Base-by-base conservation (phyloP, 2,329 filamentous ascomycete species). In the Xylariaceae sp. region DNA sequence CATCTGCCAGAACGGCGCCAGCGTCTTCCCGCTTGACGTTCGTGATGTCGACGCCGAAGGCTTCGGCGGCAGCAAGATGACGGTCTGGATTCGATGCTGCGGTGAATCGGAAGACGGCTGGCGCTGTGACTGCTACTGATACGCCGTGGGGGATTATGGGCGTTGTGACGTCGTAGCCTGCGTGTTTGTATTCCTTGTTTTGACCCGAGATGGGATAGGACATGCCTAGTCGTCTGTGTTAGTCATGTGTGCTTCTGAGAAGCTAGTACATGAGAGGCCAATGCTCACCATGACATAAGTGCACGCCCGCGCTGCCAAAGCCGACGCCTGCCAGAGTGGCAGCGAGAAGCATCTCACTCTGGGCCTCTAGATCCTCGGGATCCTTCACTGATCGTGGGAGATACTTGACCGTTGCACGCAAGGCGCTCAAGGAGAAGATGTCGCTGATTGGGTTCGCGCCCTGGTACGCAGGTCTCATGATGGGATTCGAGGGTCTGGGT, bases 391-490 rank as follows among this genome's bases (percentile, higher is more conserved):
- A 88, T 50, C 93, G 84, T 0, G 93, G 94, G 0, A 99, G 84
- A 66, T 97, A 99, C 73, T 96, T 92, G 59, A 97, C 84, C 0
- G 92, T 96, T 62, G 83, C 82, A 31, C 83, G 80, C 6, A 99
- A 80, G 0, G 94, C 92, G 62, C 89, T 87, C 17, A 99, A 79
- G 3, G 90, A 95, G 76, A 99, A 99, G 60, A 99, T 93, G 68
- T 99, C 94, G 41, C 89, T 95, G 63, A 99, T 99, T 2, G 94
- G 94, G 69, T 99, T 99, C 6, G 94, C 91, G 39, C 94, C 94
- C 71, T 99, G 94, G 68, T 99, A 99, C 0, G 94, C 92, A 0
- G 94, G 94, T 4, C 94, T 81, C 54, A 93, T 80, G 61, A 99
- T 89, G 0, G 95, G 94, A 69, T 99, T 97, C 4, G 82, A 73